These are phyloP conservation scores for Teunomyces barrocoloradensis DNA, from an alignment of 805 yeast genomes.

Conservation along the genomic window DNA sequence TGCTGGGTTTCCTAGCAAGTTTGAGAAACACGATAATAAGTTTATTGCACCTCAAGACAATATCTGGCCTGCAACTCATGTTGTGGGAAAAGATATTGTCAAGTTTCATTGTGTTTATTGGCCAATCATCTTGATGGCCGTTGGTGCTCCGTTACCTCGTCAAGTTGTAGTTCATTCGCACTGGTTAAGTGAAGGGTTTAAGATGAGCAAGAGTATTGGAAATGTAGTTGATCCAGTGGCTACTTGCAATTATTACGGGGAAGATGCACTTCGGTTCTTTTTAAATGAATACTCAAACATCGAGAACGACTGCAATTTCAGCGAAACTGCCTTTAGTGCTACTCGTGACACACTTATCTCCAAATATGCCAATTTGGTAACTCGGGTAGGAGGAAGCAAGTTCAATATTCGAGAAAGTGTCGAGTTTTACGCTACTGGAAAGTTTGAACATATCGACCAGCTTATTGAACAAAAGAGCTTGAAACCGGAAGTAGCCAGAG, in stretches of 20 bases:
- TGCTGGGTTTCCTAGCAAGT: conserved; percentile 45
- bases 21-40: conserved; percentile 8
- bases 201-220: conserved; percentile 92
- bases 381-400: conserved; percentile 69
- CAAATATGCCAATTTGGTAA: conserved; percentile 77
- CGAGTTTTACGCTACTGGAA: conserved; percentile 18
- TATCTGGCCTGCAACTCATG: conserved; percentile 71
- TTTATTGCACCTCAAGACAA: conserved; percentile 13
- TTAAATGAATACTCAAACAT: conserved; percentile 73
- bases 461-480: conserved; percentile 13
- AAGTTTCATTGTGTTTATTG: conserved; percentile 90
- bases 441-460: conserved; percentile 21
- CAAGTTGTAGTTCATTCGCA: conserved; percentile 88
- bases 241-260: conserved; percentile 60
- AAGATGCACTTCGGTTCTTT: conserved; percentile 73
- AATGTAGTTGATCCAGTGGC: conserved; percentile 90
- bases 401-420: conserved; percentile 56
- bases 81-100: conserved; percentile 88
- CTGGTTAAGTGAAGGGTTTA: conserved; percentile 85
- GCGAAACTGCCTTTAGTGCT: conserved; percentile 50
- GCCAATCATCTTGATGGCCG: conserved; percentile 91
- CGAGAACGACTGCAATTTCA: conserved; percentile 76
- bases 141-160: conserved; percentile 65
- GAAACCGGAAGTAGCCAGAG: conserved; percentile 11
- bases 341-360: conserved; percentile 69